Conservation (phyloP, 2,329 filamentous ascomycete species). For the Apiospora phragmitis region DNA sequence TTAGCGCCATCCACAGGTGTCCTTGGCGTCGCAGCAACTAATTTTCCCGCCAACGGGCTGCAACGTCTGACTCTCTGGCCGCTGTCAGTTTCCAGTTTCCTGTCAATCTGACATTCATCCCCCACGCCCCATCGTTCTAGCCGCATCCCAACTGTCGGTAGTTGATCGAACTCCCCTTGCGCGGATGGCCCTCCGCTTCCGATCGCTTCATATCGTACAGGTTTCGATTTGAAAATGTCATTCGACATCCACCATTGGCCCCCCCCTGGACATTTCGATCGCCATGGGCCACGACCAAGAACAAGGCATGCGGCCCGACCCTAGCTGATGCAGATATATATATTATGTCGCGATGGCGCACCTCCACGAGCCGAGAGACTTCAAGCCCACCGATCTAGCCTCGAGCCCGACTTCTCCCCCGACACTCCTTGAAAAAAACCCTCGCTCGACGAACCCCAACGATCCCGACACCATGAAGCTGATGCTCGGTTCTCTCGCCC, state of each 20-base stretch:
- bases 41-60: not conserved
- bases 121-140: not conserved
- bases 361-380: not conserved
- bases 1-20: conserved; percentile 2
- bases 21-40: not conserved
- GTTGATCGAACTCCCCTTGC: not conserved
- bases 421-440: not conserved
- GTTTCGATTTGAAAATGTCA: not conserved
- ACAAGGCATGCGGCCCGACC: not conserved
- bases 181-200: not conserved
- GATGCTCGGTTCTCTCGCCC: conserved; percentile 15
- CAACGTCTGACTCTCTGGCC: not conserved
- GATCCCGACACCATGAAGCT: conserved; percentile 16
- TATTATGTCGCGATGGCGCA: not conserved
- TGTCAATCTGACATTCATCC: not conserved
- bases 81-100: not conserved
- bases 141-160: not conserved
- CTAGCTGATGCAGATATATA: not conserved
- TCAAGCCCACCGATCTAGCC: not conserved
- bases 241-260: not conserved
- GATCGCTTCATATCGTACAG: not conserved
- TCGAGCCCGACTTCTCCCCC: not conserved
- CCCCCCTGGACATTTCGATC: not conserved
- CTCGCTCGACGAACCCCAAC: not conserved
- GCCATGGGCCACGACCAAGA: not conserved